Evolutionary conservation across 176 grass and related monocot genomes (phyloP).

Genomic region (Puya raimondii): DNA sequence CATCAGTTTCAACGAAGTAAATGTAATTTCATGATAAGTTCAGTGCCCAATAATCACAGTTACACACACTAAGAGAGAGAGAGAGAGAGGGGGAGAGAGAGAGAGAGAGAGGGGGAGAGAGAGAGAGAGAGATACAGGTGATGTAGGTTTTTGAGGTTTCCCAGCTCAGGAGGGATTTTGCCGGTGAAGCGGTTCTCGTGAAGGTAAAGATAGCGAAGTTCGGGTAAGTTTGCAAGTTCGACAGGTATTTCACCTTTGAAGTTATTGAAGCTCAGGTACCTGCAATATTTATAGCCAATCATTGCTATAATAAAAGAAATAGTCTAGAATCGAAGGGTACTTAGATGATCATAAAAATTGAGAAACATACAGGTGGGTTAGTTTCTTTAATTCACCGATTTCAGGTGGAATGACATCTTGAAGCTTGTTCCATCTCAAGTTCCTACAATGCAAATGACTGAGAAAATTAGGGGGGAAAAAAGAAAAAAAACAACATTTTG

Average conservation of each 20-base stretch:
- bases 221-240: conserved; percentile 88
- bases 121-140: conserved; percentile 51
- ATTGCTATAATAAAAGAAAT: conserved; percentile 1
- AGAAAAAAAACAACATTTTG: no score
- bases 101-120: not conserved
- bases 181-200: conserved; percentile 85
- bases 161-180: conserved; percentile 66
- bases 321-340: not conserved
- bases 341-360: conserved; percentile 7
- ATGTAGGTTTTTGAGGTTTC: conserved; percentile 80
- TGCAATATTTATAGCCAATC: conserved; percentile 32
- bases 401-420: conserved; percentile 88
- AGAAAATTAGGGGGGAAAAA: not conserved
- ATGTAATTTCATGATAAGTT: no score
- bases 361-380: conserved; percentile 84
- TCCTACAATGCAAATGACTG: conserved; percentile 33
- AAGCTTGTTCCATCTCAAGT: conserved; percentile 99
- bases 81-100: conserved; percentile 3
- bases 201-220: conserved; percentile 84
- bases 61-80: conserved; percentile 4
- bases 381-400: conserved; percentile 91
- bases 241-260: conserved; percentile 94
- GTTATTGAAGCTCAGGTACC: conserved; percentile 97
- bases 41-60: not conserved
- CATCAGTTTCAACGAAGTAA: no score